Conservation (phyloP, 352 stramenopile species). For the Pythium folliculosum region DNA sequence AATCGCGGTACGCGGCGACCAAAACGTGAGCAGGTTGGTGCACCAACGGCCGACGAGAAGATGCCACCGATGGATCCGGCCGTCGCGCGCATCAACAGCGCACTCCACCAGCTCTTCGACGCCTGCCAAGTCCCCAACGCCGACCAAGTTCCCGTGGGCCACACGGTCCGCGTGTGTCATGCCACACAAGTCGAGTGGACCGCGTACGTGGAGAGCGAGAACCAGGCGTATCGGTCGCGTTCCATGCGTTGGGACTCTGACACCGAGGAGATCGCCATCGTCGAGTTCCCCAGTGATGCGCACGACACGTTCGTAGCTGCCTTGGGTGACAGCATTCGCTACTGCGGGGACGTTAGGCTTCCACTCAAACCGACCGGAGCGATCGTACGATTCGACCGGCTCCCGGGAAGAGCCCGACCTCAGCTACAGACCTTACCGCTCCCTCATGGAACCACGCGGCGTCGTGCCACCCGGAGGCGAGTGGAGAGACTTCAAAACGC, state of each 20-base stretch:
- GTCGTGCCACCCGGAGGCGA: not conserved
- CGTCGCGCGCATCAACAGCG: no score
- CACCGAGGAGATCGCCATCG: not conserved
- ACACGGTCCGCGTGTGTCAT: not conserved
- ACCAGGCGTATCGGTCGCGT: not conserved
- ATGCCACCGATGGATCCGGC: no score
- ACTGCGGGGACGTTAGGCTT: not conserved
- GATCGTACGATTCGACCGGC: not conserved
- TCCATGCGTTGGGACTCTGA: not conserved
- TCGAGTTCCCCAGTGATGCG: not conserved
- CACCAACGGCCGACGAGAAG: no score
- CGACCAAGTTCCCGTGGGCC: no score
- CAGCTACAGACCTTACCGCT: not conserved
- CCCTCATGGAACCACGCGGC: not conserved
- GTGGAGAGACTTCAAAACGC: not conserved
- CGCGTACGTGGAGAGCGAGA: not conserved
- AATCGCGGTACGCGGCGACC: no score
- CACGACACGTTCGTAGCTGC: not conserved
- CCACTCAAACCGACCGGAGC: not conserved
- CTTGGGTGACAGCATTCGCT: no score
- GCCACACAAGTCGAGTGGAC: not conserved
- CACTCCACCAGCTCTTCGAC: no score
- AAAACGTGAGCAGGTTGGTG: no score
- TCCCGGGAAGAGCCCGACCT: not conserved
- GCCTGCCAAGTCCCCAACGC: no score